These are phyloP conservation scores for Gossypium aridum DNA, from an alignment of 441 rosid genomes.

Conservation along the genomic window DNA sequence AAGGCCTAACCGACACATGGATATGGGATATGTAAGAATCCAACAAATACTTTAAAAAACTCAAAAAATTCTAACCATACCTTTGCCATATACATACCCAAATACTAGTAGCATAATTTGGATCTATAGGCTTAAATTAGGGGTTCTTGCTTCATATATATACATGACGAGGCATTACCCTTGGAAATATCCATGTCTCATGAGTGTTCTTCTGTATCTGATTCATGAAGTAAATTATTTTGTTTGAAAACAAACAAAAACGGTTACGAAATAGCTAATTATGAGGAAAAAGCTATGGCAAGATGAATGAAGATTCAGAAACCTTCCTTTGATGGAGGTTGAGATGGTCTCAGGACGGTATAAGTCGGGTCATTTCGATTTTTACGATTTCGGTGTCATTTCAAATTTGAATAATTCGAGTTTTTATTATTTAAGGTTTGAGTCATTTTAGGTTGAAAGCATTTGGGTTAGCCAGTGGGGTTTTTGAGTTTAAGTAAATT, in stretches of 20 bases:
- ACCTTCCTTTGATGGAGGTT: too few relatives aligned
- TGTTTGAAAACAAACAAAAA: too few relatives aligned
- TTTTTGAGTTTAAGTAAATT: too few relatives aligned
- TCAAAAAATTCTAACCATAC: background rate
- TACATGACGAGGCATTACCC: background rate
- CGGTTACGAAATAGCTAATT: too few relatives aligned
- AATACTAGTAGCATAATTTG: background rate
- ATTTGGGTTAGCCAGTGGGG: too few relatives aligned
- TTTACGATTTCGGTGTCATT: background rate
- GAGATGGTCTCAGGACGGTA: too few relatives aligned
- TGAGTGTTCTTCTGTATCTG: background rate
- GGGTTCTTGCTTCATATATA: background rate
- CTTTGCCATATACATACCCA: background rate
- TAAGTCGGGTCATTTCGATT: too few relatives aligned
- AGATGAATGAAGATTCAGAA: too few relatives aligned
- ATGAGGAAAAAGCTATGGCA: too few relatives aligned
- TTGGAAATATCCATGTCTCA: too few relatives aligned
- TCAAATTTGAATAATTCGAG: background rate
- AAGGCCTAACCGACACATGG: background rate
- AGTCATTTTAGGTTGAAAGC: background rate
- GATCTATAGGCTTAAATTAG: background rate
- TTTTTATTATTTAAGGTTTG: background rate
- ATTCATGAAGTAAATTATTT: background rate
- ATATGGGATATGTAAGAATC: background rate
- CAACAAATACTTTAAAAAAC: background rate